phyloP scores from a whole-genome alignment of 2,329 filamentous ascomycete species.

The Thelonectria olida region DNA sequence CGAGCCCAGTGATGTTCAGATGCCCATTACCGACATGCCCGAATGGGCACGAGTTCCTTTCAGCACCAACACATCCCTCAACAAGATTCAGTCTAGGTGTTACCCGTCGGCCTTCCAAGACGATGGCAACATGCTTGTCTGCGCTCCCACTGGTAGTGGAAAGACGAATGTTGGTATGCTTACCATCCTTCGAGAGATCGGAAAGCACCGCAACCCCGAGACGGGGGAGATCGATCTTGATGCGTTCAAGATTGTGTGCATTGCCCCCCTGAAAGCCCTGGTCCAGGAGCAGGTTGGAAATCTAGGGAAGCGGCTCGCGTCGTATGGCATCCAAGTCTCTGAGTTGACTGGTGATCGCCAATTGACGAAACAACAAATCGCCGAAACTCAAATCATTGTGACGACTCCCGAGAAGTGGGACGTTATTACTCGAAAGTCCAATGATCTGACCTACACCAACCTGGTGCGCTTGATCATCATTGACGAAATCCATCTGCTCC shows the following conservation, averaged over 20 bases:
- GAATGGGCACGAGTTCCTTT: slow-evolving; percentile 93
- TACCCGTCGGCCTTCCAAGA: slow-evolving; percentile 90
- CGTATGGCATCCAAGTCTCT: slow-evolving; percentile 91
- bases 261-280: slow-evolving; percentile 92
- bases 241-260: slow-evolving; percentile 98
- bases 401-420: slow-evolving; percentile 99
- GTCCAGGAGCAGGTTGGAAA: slow-evolving; percentile 99
- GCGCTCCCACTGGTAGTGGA: slow-evolving; percentile 94
- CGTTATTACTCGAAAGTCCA: slow-evolving; percentile 97
- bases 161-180: slow-evolving; percentile 99
- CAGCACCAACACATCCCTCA: slow-evolving; percentile 84
- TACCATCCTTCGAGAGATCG: slow-evolving; percentile 93
- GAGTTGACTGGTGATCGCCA: slow-evolving; percentile 97
- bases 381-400: slow-evolving; percentile 97
- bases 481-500: slow-evolving; percentile 96
- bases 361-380: slow-evolving; percentile 97
- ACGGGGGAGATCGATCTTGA: slow-evolving; percentile 97
- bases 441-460: slow-evolving; percentile 95
- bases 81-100: slow-evolving; percentile 95
- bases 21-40: slow-evolving; percentile 87
- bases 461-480: slow-evolving; percentile 97
- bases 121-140: slow-evolving; percentile 97
- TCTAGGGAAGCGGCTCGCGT: slow-evolving; percentile 89
- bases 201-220: slow-evolving; percentile 87
- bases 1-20: slow-evolving; percentile 81